Base-by-base conservation (phyloP, 345 rosid species). In the Erysimum cheiranthoides region DNA sequence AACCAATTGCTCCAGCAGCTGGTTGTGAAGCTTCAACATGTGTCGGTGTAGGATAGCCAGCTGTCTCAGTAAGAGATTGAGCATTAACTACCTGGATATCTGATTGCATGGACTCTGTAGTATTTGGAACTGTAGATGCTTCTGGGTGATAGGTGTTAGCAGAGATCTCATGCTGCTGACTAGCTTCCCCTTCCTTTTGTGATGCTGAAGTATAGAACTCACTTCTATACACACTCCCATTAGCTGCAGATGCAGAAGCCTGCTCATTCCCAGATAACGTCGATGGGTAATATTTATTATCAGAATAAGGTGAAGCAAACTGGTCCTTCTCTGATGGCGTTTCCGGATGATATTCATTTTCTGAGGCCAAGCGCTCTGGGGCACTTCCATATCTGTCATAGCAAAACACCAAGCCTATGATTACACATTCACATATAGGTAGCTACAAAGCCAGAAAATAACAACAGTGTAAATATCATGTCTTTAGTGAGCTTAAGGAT, bases 341-440 rank as follows among this genome's bases (percentile, higher is more conserved):
- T 60, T 59, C 64, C 10, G 65, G 78, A 60, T 51, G 1, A 66
- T 73, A 66, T 66, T 78, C 81, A 27, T 39, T 66, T 58, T 66
- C 81, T 59, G 81, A 40, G 69, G 58, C 68, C 56, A 54, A 25
- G 28, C 17, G 58, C 34, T 78, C 81, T 52, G 77, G 36, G 12
- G 61, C 83, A 51, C 66, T 51, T 60, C 72, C 77, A 68, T 77
- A 72, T 34, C 82, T 84, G 74, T 59, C 66, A 74, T 52, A 52
- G 43, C 56, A 56, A 43, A 71, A 70, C 64, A 52, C 0, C n/a
- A 25, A 43, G 18, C 13, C 16, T 43, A 43, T 14, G 18, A 16
- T 68, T 50, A 46, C 58, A 73, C 39, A 51, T 45, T 75, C 61
- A 51, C 30, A 36, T 14, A 35, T 47, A 42, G 6, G 61, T 64